phyloP scores from a whole-genome alignment of 495 filamentous ascomycete species.

The Hypoxylon perforatum region DNA sequence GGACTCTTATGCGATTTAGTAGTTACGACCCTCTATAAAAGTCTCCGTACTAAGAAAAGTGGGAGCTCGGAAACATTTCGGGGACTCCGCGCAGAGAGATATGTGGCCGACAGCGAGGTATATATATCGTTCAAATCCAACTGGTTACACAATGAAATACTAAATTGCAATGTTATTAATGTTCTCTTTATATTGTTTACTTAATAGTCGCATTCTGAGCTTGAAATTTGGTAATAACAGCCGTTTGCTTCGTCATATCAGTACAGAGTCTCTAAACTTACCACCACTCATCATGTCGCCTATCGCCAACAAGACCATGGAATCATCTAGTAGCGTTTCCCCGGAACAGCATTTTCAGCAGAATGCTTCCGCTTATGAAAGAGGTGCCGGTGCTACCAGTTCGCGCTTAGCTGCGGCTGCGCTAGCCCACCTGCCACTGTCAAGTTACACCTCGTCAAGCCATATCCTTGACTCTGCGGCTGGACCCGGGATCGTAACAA shows the following conservation, averaged over 20 bases:
- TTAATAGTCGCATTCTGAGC: neutral
- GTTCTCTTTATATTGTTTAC: neutral
- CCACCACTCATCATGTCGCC: neutral
- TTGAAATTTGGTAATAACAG: neutral
- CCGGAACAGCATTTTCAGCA: conserved; percentile 11
- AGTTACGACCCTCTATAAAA: neutral
- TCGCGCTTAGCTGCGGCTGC: conserved; percentile 31
- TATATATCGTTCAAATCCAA: neutral
- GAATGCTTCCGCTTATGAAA: conserved; percentile 29
- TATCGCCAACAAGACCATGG: conserved; percentile 5
- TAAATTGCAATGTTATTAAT: neutral
- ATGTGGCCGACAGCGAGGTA: conserved; percentile 16
- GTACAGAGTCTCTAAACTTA: neutral
- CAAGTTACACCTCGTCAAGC: conserved; percentile 34
- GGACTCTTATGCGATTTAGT: neutral
- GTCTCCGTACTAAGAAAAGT: neutral
- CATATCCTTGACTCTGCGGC: conserved; percentile 39
- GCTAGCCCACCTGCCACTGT: conserved; percentile 34
- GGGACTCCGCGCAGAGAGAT: conserved; percentile 1
- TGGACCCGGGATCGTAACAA: conserved; percentile 38
- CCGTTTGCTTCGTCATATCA: neutral
- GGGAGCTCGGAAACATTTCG: conserved; percentile 16
- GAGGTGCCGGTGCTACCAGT: conserved; percentile 23
- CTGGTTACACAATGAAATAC: neutral
- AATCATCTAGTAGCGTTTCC: neutral